Base-by-base conservation (phyloP, 306 rosid genomes). In the Acacia melanoxylon region DNA sequence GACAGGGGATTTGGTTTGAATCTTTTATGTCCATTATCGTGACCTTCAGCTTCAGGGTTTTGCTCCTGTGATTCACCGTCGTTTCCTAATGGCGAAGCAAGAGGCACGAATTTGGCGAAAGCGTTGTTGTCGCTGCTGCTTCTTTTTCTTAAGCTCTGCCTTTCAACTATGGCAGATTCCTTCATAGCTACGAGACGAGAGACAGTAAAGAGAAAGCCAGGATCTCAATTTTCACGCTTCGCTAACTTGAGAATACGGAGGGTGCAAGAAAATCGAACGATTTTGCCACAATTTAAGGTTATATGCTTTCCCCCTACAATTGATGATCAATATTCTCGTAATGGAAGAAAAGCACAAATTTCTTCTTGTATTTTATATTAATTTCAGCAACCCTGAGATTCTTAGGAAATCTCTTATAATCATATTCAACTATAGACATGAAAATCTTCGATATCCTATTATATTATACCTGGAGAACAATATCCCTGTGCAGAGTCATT, bases 101-200 rank as follows among this genome's bases (percentile, higher is more conserved):
- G 52, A 16, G 77, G 85, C n/a, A 76, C 66, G 37, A 76, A 82
- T n/a, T 69, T 56, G 66, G 81, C 78, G 4, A 82, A 82, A 22
- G 78, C 81, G 31, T 76, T 82, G 66, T 25, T 46, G 35, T 77
- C 85, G 52, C 58, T 22, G n/a, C 35, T 42, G 56, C 82, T 76
- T 62, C 85, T 76, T 82, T 77, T 82, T 61, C 81, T 70, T 58
- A 45, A 56, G 13, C 65, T 82, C 33, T 45, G 85, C 46, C 46
- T 76, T 13, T 44, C 54, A 31, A 37, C 35, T 11, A 3, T 58
- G 20, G 37, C 9, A 37, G 78, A 77, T 24, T 82, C 78, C 58
- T 77, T 78, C 81, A 69, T 77, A 25, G 41, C 41, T 29, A 63
- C 37, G 10, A 71, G 75, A 14, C 16, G 40, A 71, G 40, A n/a